Base-by-base conservation (phyloP, 345 rosid species). In the Sapria himalayana region DNA sequence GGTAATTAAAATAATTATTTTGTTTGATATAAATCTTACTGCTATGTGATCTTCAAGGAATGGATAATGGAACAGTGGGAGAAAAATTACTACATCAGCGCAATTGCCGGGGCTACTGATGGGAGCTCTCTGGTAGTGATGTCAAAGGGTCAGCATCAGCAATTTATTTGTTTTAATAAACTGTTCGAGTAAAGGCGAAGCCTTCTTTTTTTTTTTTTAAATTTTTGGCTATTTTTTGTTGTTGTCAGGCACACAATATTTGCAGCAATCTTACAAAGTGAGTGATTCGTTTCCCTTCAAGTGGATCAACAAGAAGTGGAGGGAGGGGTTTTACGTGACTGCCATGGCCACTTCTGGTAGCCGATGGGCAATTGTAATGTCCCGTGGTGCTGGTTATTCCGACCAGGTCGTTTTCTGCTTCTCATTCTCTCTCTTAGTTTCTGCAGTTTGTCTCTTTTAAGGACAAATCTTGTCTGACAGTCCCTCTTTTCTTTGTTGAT, bases 11-110 rank as follows among this genome's bases (percentile, higher is more conserved):
- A n/a, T n/a, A n/a, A n/a, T n/a, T n/a, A n/a, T n/a, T n/a, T 36
- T 25, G 33, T 24, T 18, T 35, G 39, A 19, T 46, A 24, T 15
- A 8, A 19, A 22, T 34, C n/a, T 19, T n/a, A n/a, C n/a, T n/a
- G n/a, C n/a, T 0, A 45, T 2, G 15, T 15, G 3, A 15, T 15
- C 15, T 27, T 44, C 13, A 51, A 82, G 94, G 94, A 86, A 55
- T 86, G 98, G 94, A 82, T 86, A 46, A 72, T 86, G 91, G 94
- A 86, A 54, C 93, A 86, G 35, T 86, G 94, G 98, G 94, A 86
- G 55, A 86, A 74, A 56, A 86, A 74, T 56, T 82, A 66, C 61
- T 86, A 86, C 62, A 78, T 86, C 53, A 81, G 80, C 58, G 80
- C 98, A 51, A 76, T 86, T 33, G 98, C 94, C 14, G 98, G 98